Percentiles rank a stretch among this genome's conserved stretches.
Evolutionary conservation across 768 basidiomycete genomes (phyloP).

Genomic region (Leccinum arenicola): DNA sequence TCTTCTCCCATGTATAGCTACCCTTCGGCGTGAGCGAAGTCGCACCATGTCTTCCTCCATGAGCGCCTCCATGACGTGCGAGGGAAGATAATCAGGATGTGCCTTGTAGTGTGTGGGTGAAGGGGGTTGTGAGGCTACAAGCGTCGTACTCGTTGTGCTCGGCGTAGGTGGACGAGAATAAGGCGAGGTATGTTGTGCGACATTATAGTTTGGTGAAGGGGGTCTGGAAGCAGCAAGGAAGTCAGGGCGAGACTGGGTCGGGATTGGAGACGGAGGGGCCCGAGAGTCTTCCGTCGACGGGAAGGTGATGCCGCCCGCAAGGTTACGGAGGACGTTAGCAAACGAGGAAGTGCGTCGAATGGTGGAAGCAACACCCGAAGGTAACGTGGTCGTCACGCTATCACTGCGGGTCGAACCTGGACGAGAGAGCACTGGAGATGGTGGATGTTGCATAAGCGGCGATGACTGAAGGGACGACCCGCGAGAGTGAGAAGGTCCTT

Average conservation of each 20-base stretch:
- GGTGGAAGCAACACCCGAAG: conserved; percentile 63
- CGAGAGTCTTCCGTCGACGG: conserved; percentile 58
- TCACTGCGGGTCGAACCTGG: conserved; percentile 60
- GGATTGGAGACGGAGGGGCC: conserved; percentile 34
- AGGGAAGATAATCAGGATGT: conserved; percentile 59
- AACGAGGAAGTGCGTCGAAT: conserved; percentile 78
- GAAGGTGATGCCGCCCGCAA: conserved; percentile 71
- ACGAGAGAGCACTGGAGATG: conserved; percentile 46
- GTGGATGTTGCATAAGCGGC: conserved; percentile 40
- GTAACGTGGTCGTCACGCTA: conserved; percentile 58
- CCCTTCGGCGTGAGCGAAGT: conserved; percentile 62
- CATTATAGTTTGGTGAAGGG: conserved; percentile 75
- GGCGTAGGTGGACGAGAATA: conserved; percentile 59
- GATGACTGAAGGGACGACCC: conserved; percentile 52
- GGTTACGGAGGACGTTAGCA: conserved; percentile 67
- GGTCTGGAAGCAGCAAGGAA: conserved; percentile 54
- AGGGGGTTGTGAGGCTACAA: conserved; percentile 27
- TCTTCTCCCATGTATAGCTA: conserved; percentile 39
- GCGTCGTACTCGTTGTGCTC: conserved; percentile 17
- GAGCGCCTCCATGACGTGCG: conserved; percentile 82
- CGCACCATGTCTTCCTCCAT: conserved; percentile 96
- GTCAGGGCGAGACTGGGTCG: conserved; percentile 22
- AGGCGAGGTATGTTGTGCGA: conserved; percentile 75
- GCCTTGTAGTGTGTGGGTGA: conserved; percentile 34
- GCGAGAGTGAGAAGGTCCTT: conserved; percentile 52